Evolutionary conservation across 306 rosid genomes (phyloP).

Genomic region (Fagus crenata): DNA sequence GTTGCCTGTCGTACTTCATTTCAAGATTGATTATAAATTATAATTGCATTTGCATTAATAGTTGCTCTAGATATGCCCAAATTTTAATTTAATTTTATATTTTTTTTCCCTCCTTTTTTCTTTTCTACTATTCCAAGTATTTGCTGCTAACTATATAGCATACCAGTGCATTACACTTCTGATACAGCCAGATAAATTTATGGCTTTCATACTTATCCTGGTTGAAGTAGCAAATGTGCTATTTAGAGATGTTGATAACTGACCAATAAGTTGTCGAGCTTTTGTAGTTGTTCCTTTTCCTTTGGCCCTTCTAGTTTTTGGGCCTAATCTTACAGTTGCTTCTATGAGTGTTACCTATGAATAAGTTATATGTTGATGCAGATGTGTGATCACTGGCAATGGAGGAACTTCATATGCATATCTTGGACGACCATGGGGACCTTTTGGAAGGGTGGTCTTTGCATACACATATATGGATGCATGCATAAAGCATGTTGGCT

Average conservation of each 20-base stretch:
- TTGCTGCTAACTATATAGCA: not conserved
- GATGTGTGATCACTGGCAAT: constrained; percentile 82
- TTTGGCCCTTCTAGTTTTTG: not conserved
- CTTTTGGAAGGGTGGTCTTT: constrained; percentile 84
- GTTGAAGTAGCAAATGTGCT: not conserved
- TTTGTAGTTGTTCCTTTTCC: not conserved
- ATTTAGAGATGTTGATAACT: not conserved
- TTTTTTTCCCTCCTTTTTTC: not conserved
- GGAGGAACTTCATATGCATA: constrained; percentile 51
- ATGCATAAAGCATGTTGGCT: constrained; percentile 65
- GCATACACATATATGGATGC: constrained; percentile 75
- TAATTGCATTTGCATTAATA: not conserved
- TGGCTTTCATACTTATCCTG: not conserved
- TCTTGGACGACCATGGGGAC: constrained; percentile 96
- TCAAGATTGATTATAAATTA: not conserved
- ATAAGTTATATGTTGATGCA: constrained; percentile 36
- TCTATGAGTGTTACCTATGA: constrained; percentile 13
- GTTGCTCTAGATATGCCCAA: not conserved
- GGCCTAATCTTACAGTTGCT: constrained; percentile 11
- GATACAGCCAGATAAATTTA: not conserved
- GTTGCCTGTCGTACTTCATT: not conserved
- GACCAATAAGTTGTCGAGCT: not conserved
- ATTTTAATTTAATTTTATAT: not conserved
- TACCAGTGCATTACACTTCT: not conserved
- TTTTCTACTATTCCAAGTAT: not conserved